Evolutionary conservation across 441 rosid genomes (phyloP).

Genomic region (Raphanus hybrid): DNA sequence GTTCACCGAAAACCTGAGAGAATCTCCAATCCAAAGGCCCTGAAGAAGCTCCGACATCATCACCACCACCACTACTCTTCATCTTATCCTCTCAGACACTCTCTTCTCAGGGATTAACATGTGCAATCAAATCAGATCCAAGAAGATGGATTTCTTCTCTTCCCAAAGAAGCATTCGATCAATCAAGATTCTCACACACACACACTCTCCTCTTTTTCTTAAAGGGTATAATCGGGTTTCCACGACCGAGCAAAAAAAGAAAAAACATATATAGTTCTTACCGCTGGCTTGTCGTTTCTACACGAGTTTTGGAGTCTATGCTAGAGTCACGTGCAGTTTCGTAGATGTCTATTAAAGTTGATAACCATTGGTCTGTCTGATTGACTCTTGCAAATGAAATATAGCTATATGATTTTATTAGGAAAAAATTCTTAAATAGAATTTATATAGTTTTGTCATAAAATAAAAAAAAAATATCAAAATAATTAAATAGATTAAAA

Average conservation of each 20-base stretch:
- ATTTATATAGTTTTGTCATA: too few relatives aligned
- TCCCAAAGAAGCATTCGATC: constrained; percentile 20
- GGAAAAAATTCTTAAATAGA: too few relatives aligned
- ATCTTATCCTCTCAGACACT: constrained; percentile 37
- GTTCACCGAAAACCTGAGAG: constrained; percentile 80
- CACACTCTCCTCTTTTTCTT: constrained; percentile 21
- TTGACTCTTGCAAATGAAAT: background rate
- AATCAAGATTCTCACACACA: constrained; percentile 38
- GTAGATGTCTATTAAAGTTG: background rate
- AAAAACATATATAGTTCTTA: background rate
- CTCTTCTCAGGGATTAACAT: constrained; percentile 17
- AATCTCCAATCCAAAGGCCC: constrained; percentile 72
- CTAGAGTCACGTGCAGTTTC: constrained; percentile 28
- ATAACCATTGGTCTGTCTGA: constrained; percentile 7
- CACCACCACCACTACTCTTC: constrained; percentile 50
- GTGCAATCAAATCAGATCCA: constrained; percentile 7
- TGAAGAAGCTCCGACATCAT: constrained; percentile 46
- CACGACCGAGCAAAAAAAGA: constrained; percentile 19
- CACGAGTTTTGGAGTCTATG: constrained; percentile 29
- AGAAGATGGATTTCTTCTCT: too few relatives aligned
- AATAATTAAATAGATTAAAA: too few relatives aligned
- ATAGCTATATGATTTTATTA: too few relatives aligned
- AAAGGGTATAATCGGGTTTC: constrained; percentile 14
- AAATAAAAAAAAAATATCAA: too few relatives aligned
- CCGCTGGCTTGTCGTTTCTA: constrained; percentile 23